A percentile compares a stretch with the other conserved stretches of the same genome.
Conservation (phyloP, 2,329 filamentous ascomycete species). For the Exophiala xenobiotica region DNA sequence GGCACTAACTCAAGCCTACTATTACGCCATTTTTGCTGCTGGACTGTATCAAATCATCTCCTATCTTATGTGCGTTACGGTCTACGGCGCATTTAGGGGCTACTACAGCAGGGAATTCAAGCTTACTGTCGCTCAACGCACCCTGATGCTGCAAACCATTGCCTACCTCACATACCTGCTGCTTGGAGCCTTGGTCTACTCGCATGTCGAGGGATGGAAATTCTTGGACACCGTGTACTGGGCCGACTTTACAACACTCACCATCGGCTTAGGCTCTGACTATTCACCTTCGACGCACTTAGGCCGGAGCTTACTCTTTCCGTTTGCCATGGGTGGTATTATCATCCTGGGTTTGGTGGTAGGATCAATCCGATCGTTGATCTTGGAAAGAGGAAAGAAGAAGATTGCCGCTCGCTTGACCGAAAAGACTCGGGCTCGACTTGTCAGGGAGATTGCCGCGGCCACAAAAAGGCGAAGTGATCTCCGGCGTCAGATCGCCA, state of each 20-base stretch:
- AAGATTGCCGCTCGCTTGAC: conserved; percentile 38
- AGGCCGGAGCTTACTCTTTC: conserved; percentile 53
- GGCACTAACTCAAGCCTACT: conserved; percentile 57
- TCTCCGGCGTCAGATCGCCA: conserved; percentile 8
- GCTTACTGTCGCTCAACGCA: conserved; percentile 57
- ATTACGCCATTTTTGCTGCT: conserved; percentile 60
- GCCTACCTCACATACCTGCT: conserved; percentile 42
- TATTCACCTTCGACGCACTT: conserved; percentile 51
- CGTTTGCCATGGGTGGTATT: conserved; percentile 56
- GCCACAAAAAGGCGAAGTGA: conserved; percentile 5
- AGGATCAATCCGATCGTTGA: conserved; percentile 48
- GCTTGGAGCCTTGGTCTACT: conserved; percentile 40
- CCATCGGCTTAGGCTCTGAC: conserved; percentile 55
- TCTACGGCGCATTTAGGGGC: conserved; percentile 54
- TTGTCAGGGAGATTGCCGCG: conserved; percentile 32
- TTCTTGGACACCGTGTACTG: conserved; percentile 57
- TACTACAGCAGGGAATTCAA: conserved; percentile 58
- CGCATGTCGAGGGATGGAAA: conserved; percentile 51
- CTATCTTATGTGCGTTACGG: conserved; percentile 55
- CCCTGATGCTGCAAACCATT: conserved; percentile 49
- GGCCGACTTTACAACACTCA: conserved; percentile 57
- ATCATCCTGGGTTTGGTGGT: conserved; percentile 57
- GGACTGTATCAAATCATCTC: conserved; percentile 57
- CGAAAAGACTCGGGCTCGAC: conserved; percentile 35
- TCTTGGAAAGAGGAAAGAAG: conserved; percentile 40